phyloP scores from a whole-genome alignment of 2,329 filamentous ascomycete species.

The Epichloe bromicola region DNA sequence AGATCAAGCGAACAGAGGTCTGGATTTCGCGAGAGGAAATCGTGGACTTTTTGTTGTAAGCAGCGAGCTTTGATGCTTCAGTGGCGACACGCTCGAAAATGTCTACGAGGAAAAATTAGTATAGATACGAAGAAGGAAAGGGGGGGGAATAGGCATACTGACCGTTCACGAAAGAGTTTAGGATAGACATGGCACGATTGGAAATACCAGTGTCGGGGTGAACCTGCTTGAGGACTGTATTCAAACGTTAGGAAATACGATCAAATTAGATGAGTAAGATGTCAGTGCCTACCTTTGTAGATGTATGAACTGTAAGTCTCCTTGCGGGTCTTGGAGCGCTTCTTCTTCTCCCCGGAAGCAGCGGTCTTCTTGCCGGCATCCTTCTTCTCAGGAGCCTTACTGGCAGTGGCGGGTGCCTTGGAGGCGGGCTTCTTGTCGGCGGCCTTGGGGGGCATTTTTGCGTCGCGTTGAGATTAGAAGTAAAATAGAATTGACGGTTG shows the following conservation, averaged over 20 bases:
- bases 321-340: slow-evolving; percentile 99
- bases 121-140: too few species aligned
- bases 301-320: slow-evolving; percentile 99
- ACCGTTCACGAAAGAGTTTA: slow-evolving; percentile 99
- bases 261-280: not conserved
- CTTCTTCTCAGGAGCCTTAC: slow-evolving; percentile 82
- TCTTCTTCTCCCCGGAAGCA: slow-evolving; percentile 97
- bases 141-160: slow-evolving; percentile 28
- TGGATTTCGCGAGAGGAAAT: slow-evolving; percentile 99
- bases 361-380: slow-evolving; percentile 99
- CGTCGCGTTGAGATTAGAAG: slow-evolving; percentile 11
- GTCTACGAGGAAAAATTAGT: slow-evolving; percentile 37
- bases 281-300: slow-evolving; percentile 71
- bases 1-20: slow-evolving; percentile 95
- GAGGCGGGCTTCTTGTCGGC: slow-evolving; percentile 98
- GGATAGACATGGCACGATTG: slow-evolving; percentile 98
- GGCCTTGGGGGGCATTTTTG: slow-evolving; percentile 94
- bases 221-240: slow-evolving; percentile 93
- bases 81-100: slow-evolving; percentile 99
- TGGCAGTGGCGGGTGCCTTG: slow-evolving; percentile 75
- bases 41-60: slow-evolving; percentile 99
- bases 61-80: slow-evolving; percentile 96
- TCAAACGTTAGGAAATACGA: not conserved
- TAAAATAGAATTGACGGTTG: slow-evolving; percentile 6
- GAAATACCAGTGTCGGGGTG: slow-evolving; percentile 99